Evolutionary conservation across 2,329 filamentous ascomycete species (phyloP), one percentile per base, ranked within the genome.

Genomic region (Ophiostoma tasmaniense): DNA sequence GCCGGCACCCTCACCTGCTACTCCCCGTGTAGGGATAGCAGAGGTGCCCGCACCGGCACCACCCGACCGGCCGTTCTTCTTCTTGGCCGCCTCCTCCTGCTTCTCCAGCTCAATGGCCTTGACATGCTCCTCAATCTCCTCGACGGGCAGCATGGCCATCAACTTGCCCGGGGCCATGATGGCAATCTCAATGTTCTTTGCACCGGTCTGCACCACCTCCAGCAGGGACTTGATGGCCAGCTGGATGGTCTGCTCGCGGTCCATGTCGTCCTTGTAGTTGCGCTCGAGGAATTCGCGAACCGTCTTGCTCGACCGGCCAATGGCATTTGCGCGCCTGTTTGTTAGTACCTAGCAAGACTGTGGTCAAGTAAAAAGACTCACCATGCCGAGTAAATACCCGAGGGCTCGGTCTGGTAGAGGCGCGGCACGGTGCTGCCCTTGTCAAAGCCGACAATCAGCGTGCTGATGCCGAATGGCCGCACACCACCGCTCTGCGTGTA

Each of bases 91-190:
- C 83, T 99, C 95, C 80, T 98, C 95, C 78, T 97, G 93, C 87
- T 99, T 99, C 86, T 99, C 96, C 76, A 93, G 91, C 84, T 99
- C 96, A 79, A 99, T 99, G 80, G 88, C 95, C 88, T 98, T 98
- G 77, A 99, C 96, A 77, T 96, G 97, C 75, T 87, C 87, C 84
- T 99, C 95, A 76, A 99, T 99, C 76, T 97, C 92, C 79, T 98
- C 94, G 39, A 94, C 90, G 2, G 93, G 92, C 74, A 99, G 86
- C 88, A 97, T 93, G 84, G 98, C 93, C 72, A 99, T 87, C 20
- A 85, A 80, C 84, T 97, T 93, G 67, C 92, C 93, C 7, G 95
- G 93, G 8, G 92, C 91, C 93, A 98, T 97, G 77, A 99, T 89
- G 70, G 96, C 95, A 76, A 99, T 98, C 83, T 99, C 95, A 76